Conservation (phyloP, 805 yeast genomes). For the Priceomyces haplophilus region DNA sequence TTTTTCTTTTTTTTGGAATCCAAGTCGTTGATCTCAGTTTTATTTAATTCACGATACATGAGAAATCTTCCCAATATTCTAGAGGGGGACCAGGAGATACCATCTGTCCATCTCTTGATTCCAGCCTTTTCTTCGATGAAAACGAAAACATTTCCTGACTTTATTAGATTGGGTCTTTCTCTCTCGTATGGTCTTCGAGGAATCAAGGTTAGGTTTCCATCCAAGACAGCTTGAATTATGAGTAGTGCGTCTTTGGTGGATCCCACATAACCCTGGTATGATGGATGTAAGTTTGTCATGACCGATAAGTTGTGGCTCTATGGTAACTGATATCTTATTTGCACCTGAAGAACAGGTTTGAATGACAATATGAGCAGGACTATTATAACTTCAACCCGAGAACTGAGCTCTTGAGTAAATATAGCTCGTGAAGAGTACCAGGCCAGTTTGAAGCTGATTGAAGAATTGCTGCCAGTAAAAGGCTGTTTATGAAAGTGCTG, state of each 20-base stretch:
- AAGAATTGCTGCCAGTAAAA: too few species aligned
- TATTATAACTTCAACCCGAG: too few species aligned
- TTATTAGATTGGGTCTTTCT: conserved; percentile 64
- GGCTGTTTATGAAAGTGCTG: too few species aligned
- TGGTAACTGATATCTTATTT: neutral
- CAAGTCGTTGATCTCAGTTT: conserved; percentile 39
- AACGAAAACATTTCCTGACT: conserved; percentile 78
- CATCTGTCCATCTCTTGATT: conserved; percentile 94
- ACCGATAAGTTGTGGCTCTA: conserved; percentile 7
- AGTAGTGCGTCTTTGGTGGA: conserved; percentile 81
- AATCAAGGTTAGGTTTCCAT: conserved; percentile 57
- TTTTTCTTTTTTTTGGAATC: conserved; percentile 41
- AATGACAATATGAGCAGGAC: too few species aligned
- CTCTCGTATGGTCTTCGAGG: conserved; percentile 79
- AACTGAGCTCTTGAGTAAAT: too few species aligned
- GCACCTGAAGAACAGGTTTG: too few species aligned
- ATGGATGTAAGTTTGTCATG: conserved; percentile 35
- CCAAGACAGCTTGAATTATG: conserved; percentile 74
- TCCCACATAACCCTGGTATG: conserved; percentile 73
- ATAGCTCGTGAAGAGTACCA: too few species aligned
- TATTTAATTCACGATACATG: conserved; percentile 67
- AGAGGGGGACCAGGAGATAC: conserved; percentile 92
- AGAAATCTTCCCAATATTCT: conserved; percentile 82
- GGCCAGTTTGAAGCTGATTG: too few species aligned
- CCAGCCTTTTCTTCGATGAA: conserved; percentile 80